Base-by-base conservation (phyloP, 768 basidiomycete genomes). In the Leccinum disarticulatum region DNA sequence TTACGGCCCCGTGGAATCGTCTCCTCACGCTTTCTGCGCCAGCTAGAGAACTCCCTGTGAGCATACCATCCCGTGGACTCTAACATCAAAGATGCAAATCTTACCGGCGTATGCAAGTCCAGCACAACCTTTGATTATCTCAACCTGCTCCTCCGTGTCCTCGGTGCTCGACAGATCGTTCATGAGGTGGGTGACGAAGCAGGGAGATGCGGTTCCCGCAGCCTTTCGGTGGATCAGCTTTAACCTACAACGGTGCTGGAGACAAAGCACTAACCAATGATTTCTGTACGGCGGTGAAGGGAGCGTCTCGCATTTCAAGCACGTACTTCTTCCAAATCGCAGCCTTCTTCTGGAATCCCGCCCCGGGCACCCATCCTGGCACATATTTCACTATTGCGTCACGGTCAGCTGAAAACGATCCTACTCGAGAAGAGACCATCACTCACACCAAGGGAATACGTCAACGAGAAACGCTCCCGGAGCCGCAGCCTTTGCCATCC, bases 381-480 rank as follows among this genome's bases (percentile, higher is more conserved):
- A 84, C 67, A 57, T 83, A 70, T 69, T 82, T 83, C 55, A 84
- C 83, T 81, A 57, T 65, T 48, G 31, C 9, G 27, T 49, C 5
- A 49, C 10, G 14, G 17, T 72, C 28, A 67, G 11, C 15, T n/a
- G 27, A 11, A 8, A n/a, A 2, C n/a, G 31, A 30, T 46, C 25
- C 48, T 14, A 0, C 14, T 8, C 10, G 13, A 35, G 13, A 11
- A 54, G 22, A 55, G 41, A 47, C 3, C 28, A 55, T 11, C 25
- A 67, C 71, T 70, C 57, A 70, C 80, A 60, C 56, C 74, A 70
- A n/a, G 82, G 82, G 47, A 83, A 69, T 31, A 81, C 61, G 56
- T 81, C 78, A 11, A 85, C 84, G 8, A 83, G 67, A 64, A 83
- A 85, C 3, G 80, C 80, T 5, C 83, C 83, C 1, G 81, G 82